phyloP scores from a whole-genome alignment of 768 basidiomycete genomes.

The Phaeotremella fagi region DNA sequence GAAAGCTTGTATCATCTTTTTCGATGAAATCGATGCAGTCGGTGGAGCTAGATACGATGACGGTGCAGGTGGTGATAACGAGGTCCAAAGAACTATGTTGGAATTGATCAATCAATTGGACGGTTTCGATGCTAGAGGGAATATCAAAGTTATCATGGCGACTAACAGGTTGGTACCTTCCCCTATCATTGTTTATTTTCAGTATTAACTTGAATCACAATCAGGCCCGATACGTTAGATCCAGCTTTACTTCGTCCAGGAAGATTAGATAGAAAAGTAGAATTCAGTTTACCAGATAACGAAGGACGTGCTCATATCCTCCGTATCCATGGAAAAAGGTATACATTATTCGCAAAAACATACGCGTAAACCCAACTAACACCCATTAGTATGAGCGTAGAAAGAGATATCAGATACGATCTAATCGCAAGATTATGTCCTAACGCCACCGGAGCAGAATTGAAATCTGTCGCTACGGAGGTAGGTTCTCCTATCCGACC shows the following conservation, averaged over 20 bases:
- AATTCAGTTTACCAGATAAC: conserved; percentile 89
- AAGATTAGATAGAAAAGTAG: conserved; percentile 91
- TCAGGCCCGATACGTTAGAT: conserved; percentile 93
- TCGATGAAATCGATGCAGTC: conserved; percentile 97
- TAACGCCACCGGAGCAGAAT: conserved; percentile 96
- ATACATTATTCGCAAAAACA: conserved; percentile 16
- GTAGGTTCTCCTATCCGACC: conserved; percentile 52
- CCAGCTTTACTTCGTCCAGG: conserved; percentile 94
- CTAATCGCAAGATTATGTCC: conserved; percentile 95
- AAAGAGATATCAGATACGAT: conserved; percentile 94
- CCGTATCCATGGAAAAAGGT: conserved; percentile 94
- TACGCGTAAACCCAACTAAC: background rate
- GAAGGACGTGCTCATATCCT: conserved; percentile 96
- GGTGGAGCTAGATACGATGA: conserved; percentile 98
- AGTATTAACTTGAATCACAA: conserved; percentile 3
- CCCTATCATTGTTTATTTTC: background rate
- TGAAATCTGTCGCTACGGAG: conserved; percentile 95
- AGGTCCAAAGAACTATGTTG: conserved; percentile 98
- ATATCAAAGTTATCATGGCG: conserved; percentile 99
- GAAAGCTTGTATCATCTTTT: conserved; percentile 99
- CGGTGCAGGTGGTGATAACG: conserved; percentile 97
- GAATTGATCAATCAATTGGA: conserved; percentile 98
- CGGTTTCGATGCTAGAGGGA: conserved; percentile 97
- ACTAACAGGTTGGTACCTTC: conserved; percentile 72
- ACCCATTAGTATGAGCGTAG: conserved; percentile 79